These are phyloP conservation scores for Aphanomyces invadans DNA, from an alignment of 352 stramenopile genomes.

Conservation along the genomic window DNA sequence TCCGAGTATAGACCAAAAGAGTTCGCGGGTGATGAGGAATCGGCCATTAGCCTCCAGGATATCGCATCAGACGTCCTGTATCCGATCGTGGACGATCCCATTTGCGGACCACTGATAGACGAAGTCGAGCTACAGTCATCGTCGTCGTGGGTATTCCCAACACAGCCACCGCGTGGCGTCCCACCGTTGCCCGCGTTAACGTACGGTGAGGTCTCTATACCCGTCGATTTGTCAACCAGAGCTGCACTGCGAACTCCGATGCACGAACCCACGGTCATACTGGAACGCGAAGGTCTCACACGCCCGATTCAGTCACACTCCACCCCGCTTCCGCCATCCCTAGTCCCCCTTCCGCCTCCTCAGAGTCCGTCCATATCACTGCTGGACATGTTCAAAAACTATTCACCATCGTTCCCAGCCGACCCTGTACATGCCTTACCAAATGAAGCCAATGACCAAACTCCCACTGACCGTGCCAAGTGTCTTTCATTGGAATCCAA, in stretches of 20 bases:
- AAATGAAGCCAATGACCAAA: not conserved
- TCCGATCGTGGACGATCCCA: not conserved
- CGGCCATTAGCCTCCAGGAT: not conserved
- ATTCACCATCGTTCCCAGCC: not conserved
- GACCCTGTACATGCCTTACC: not conserved
- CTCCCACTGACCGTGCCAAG: not conserved
- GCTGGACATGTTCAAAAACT: not conserved
- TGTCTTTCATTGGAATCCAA: not conserved
- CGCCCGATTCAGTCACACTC: not conserved
- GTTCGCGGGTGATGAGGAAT: not conserved
- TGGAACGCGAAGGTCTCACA: not conserved
- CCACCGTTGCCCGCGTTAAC: not conserved
- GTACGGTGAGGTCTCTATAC: not conserved
- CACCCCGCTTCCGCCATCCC: not conserved
- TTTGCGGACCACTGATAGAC: not conserved
- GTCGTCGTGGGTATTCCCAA: conserved; percentile 15
- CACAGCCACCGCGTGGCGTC: not conserved
- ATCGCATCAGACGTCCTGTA: not conserved
- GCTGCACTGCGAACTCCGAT: not conserved
- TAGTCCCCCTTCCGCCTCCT: no score
- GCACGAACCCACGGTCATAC: not conserved
- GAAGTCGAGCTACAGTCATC: conserved; percentile 4
- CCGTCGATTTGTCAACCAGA: not conserved
- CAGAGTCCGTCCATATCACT: not conserved
- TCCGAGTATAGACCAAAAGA: not conserved